Evolutionary conservation across 768 basidiomycete species (phyloP), one percentile per base, ranked within the genome.

Genomic region (Suillus spraguei): DNA sequence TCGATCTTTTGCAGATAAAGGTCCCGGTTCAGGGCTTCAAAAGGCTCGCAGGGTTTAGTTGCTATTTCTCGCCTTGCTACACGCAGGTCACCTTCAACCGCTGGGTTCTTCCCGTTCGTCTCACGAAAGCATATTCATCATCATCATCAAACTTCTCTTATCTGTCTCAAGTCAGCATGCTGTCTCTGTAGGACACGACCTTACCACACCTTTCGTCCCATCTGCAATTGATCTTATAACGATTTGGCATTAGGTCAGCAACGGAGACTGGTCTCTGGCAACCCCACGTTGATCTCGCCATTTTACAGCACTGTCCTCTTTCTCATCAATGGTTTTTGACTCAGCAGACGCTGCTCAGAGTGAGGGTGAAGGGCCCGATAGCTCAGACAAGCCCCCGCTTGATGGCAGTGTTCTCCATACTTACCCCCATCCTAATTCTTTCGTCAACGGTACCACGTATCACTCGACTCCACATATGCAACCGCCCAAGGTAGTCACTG

Each of bases 381-480:
- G 82, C 62, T 78, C 85, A 70, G 87, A 89, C 74, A 86, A 84
- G 78, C 85, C 86, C 33, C 83, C 85, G 67, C 80, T 80, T 72
- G 71, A 63, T 66, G 66, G 55, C 64, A 70, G 65, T 55, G 66
- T 60, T 65, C 62, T 61, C 63, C 64, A 52, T 65, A 47, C 65
- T 63, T 56, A 52, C 62, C 62, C 55, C 63, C 62, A 38, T 17
- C 39, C 55, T 6, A 63, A 41, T 63, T 66, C 71, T 33, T n/a
- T 65, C 52, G 58, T 61, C 64, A 65, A 65, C 60, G 65, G 39
- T 35, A 38, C 61, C 24, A 46, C 39, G 5, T 67, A 64, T 60
- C 63, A 61, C 47, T 52, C 28, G 38, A 64, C 66, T 50, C 67
- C 62, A 68, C 71, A 59, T 63, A 70, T 39, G 65, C 65, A 42